Percentiles rank a stretch among this genome's conserved stretches.
phyloP scores from a whole-genome alignment of 2,329 filamentous ascomycete genomes.

The Colletotrichum sp. region DNA sequence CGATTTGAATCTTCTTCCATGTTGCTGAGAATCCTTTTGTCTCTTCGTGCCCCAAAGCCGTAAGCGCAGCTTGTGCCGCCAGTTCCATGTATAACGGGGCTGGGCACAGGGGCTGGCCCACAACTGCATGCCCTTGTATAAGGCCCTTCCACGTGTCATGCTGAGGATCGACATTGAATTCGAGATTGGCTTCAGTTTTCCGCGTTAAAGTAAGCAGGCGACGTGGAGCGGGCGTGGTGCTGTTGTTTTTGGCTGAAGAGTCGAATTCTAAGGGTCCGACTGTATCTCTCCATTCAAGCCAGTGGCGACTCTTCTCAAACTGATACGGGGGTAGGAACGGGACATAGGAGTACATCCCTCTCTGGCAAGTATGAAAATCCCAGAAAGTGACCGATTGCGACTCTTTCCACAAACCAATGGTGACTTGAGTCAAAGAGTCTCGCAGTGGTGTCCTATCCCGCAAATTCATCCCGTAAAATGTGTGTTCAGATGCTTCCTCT shows the following conservation, averaged over 20 bases:
- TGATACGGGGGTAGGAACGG: constrained; percentile 44
- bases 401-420: neutral
- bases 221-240: neutral
- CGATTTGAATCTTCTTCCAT: neutral
- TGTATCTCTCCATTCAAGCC: constrained; percentile 36
- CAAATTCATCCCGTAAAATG: neutral
- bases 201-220: neutral
- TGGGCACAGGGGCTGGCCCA: neutral
- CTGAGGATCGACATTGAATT: neutral
- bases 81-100: neutral
- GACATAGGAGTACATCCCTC: constrained; percentile 19
- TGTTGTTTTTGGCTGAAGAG: neutral
- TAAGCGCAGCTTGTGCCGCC: neutral
- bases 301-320: constrained; percentile 43
- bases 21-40: neutral
- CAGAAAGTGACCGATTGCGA: neutral
- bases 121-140: neutral
- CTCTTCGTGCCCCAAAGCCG: neutral
- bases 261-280: neutral
- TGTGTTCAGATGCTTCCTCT: neutral
- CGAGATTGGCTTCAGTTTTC: neutral
- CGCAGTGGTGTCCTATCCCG: neutral
- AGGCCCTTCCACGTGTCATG: neutral
- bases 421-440: neutral
- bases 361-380: constrained; percentile 24